Conservation (phyloP, 495 filamentous ascomycete species). For the Penicillium odoratum region DNA sequence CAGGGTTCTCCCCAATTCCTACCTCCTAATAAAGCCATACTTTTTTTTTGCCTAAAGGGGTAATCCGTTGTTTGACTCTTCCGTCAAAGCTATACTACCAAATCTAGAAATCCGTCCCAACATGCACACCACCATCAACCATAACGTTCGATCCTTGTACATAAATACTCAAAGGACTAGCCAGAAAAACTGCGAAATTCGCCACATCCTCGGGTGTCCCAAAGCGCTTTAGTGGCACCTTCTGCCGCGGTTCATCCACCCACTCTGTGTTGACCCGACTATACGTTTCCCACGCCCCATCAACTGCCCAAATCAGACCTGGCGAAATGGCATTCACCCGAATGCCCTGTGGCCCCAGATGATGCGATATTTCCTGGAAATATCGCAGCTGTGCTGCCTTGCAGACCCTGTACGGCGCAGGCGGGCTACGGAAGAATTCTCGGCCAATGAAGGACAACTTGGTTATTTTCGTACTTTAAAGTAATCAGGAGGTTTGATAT, state of each 20-base stretch:
- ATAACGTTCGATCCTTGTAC: constrained; percentile 10
- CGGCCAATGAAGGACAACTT: constrained; percentile 17
- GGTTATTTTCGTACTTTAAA: too few species aligned
- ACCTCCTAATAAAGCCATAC: too few species aligned
- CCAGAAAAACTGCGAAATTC: constrained; percentile 15
- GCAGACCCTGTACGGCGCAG: constrained; percentile 8
- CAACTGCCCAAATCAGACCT: constrained; percentile 1
- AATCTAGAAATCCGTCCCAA: constrained; percentile 10
- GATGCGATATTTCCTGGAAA: constrained; percentile 12
- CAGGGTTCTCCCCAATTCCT: too few species aligned
- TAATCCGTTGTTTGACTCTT: too few species aligned
- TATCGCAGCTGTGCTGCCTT: constrained; percentile 14
- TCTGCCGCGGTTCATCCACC: constrained; percentile 16
- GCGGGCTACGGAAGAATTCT: constrained; percentile 14
- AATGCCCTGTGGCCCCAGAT: constrained; percentile 8
- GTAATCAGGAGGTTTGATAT: too few species aligned
- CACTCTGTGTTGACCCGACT: constrained; percentile 6
- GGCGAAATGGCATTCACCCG: constrained; percentile 7
- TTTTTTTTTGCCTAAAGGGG: too few species aligned
- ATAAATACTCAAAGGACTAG: constrained; percentile 11
- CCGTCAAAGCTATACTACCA: neutral
- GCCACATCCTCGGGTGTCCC: constrained; percentile 10
- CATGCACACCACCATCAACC: constrained; percentile 14
- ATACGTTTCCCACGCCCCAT: constrained; percentile 11
- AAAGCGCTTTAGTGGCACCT: constrained; percentile 13